phyloP scores from a whole-genome alignment of 179 eudicot genomes.

The Silene coronaria region DNA sequence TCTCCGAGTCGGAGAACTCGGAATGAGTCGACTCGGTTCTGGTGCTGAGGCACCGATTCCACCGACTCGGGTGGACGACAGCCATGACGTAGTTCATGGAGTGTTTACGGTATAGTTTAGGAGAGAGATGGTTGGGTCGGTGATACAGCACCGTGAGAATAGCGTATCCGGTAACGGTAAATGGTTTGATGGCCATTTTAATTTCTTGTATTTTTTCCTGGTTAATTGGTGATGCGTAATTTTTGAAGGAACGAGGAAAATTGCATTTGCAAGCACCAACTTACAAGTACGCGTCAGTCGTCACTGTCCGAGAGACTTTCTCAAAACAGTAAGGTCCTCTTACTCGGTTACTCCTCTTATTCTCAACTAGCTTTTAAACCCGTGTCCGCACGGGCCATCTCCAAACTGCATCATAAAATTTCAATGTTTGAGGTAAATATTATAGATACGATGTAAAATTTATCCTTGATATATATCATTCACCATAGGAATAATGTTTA shows the following conservation, averaged over 20 bases:
- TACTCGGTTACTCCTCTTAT: no score
- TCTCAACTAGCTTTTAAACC: no score
- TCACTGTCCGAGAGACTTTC: no score
- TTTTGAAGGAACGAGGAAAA: slow-evolving; percentile 16
- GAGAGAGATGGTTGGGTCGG: slow-evolving; percentile 12
- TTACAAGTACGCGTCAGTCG: no score
- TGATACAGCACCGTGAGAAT: slow-evolving; percentile 1
- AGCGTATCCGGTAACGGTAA: slow-evolving; percentile 5
- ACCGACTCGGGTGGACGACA: slow-evolving; percentile 20
- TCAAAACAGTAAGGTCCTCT: no score
- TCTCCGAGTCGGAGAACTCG: slow-evolving; percentile 50
- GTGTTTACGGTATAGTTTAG: background rate
- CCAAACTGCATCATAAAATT: no score
- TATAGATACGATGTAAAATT: no score
- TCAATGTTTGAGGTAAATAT: no score
- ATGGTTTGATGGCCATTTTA: slow-evolving; percentile 6
- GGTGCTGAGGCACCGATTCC: slow-evolving; percentile 37
- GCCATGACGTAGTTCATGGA: background rate
- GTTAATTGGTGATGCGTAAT: background rate
- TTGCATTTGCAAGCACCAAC: no score
- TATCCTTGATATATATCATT: no score
- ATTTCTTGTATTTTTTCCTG: background rate
- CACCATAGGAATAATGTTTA: no score
- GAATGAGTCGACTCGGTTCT: slow-evolving; percentile 44
- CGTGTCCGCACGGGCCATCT: no score